Conservation (phyloP, 169 alveolate species). For the Plasmodium vinckei region DNA sequence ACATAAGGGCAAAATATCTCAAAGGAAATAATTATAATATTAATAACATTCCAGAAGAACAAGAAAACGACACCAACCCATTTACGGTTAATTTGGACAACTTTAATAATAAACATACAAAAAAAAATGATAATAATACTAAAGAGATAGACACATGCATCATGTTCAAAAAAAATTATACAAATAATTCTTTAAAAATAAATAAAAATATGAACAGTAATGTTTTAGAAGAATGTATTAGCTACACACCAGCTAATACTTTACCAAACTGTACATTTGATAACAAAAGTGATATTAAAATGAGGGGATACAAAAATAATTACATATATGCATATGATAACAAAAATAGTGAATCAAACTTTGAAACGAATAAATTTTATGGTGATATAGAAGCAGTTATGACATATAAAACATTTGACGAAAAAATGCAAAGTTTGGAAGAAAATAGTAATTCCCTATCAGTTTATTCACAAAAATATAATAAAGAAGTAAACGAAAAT, state of each 20-base stretch:
- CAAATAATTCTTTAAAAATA: slow-evolving; percentile 4
- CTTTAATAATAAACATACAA: not conserved
- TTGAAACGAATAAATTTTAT: not conserved
- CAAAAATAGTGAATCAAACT: slow-evolving; percentile 10
- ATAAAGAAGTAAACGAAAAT: slow-evolving; percentile 5
- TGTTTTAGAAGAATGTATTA: slow-evolving; percentile 7
- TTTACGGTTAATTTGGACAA: not conserved
- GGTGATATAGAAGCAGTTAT: slow-evolving; percentile 9
- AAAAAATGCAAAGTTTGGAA: not conserved
- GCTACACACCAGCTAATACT: not conserved
- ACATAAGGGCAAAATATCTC: slow-evolving; percentile 47
- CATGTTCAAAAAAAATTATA: not conserved
- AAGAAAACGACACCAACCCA: not conserved
- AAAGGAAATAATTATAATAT: slow-evolving; percentile 21
- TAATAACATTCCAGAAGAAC: not conserved
- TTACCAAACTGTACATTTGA: slow-evolving; percentile 10
- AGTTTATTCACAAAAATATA: not conserved
- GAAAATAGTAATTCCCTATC: too few species aligned
- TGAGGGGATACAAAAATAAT: slow-evolving; percentile 21
- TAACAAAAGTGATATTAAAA: not conserved
- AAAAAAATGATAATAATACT: slow-evolving; percentile 2
- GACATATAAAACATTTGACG: not conserved
- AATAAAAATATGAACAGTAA: slow-evolving; percentile 6
- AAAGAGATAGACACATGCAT: not conserved
- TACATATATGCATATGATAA: slow-evolving; percentile 6